Conservation (phyloP, 2,329 filamentous ascomycete species). For the Arthroderma sp. region DNA sequence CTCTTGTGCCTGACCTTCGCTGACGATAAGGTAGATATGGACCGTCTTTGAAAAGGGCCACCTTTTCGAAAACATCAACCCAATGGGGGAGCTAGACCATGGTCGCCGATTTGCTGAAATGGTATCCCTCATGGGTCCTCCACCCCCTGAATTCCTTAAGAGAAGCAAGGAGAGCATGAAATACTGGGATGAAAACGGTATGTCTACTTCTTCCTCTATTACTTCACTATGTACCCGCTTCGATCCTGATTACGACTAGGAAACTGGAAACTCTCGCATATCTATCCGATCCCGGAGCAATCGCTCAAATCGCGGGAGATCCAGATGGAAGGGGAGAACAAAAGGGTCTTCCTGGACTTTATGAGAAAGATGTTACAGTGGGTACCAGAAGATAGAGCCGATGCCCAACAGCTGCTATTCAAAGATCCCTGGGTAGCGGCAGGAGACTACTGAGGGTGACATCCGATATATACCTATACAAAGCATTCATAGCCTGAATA, state of each 20-base stretch:
- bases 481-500: no score
- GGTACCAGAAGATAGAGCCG: constrained; percentile 23
- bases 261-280: constrained; percentile 7
- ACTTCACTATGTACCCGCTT: not conserved
- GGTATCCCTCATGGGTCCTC: constrained; percentile 5
- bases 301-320: not conserved
- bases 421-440: not conserved
- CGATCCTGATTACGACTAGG: not conserved
- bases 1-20: not conserved
- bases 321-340: constrained; percentile 19
- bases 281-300: constrained; percentile 8
- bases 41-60: constrained; percentile 2
- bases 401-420: constrained; percentile 21
- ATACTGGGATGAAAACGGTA: constrained; percentile 11
- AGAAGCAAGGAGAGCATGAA: constrained; percentile 1
- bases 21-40: not conserved
- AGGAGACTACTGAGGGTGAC: not conserved
- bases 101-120: constrained; percentile 4
- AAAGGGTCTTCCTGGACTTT: constrained; percentile 23
- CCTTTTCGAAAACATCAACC: constrained; percentile 5
- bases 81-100: constrained; percentile 2
- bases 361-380: constrained; percentile 23
- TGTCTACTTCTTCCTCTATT: not conserved
- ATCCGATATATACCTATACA: no score
- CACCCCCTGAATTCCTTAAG: constrained; percentile 9